These are phyloP conservation scores for Hymenoscyphus albidus DNA, from an alignment of 2,329 filamentous ascomycete species.

Conservation along the genomic window DNA sequence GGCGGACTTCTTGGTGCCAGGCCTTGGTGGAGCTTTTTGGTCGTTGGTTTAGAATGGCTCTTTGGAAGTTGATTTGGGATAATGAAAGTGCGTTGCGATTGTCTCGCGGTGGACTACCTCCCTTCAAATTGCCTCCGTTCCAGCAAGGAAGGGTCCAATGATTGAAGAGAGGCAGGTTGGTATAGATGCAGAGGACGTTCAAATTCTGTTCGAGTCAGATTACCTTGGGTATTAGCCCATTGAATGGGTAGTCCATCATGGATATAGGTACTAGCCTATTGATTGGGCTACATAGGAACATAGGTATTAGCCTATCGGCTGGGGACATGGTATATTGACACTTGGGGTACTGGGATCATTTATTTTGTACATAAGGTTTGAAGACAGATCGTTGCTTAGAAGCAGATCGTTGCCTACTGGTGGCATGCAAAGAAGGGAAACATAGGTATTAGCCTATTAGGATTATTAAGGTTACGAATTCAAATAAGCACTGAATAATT, in stretches of 20 bases:
- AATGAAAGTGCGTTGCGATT: neutral
- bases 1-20: neutral
- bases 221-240: neutral
- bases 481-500: neutral
- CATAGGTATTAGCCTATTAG: neutral
- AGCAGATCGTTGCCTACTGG: too few species aligned
- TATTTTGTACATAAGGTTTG: too few species aligned
- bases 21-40: neutral
- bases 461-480: neutral
- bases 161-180: neutral
- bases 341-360: too few species aligned
- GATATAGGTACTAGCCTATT: slow-evolving; percentile 3
- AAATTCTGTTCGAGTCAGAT: neutral
- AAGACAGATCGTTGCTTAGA: too few species aligned
- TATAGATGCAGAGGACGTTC: too few species aligned
- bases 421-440: neutral
- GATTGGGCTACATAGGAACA: neutral
- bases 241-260: neutral
- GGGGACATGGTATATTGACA: neutral
- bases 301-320: slow-evolving; percentile 1
- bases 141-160: neutral
- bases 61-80: neutral
- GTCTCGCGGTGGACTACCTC: neutral
- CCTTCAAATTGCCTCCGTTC: neutral
- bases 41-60: neutral